Evolutionary conservation across 148 eudicot genomes (phyloP).

Genomic region (Vaccinium macrocarpon): DNA sequence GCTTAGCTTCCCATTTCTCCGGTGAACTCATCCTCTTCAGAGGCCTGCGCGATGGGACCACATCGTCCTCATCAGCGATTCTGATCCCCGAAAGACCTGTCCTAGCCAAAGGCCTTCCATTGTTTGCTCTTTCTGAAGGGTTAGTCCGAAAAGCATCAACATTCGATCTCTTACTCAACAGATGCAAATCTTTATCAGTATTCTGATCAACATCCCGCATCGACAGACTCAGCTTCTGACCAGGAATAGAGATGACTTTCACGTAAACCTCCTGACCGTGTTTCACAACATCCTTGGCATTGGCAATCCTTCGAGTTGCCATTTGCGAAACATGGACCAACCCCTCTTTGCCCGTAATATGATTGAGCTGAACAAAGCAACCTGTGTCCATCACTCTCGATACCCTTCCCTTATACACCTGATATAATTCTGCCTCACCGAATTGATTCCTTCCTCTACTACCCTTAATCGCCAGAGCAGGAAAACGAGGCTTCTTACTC

Average conservation of each 20-base stretch:
- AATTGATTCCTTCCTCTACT: slow-evolving; percentile 18
- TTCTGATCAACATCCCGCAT: slow-evolving; percentile 94
- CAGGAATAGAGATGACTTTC: slow-evolving; percentile 70
- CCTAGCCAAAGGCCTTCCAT: slow-evolving; percentile 42
- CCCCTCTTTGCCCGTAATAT: slow-evolving; percentile 77
- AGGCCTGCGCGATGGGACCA: slow-evolving; percentile 60
- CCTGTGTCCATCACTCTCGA: slow-evolving; percentile 78
- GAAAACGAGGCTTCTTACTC: neutral
- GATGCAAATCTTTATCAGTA: slow-evolving; percentile 71
- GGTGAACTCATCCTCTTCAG: slow-evolving; percentile 90
- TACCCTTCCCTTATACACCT: slow-evolving; percentile 80
- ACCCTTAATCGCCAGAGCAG: no score
- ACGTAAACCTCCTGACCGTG: slow-evolving; percentile 86
- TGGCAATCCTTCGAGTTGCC: slow-evolving; percentile 65
- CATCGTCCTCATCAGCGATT: slow-evolving; percentile 52
- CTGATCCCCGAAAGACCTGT: slow-evolving; percentile 78
- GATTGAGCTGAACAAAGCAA: slow-evolving; percentile 74
- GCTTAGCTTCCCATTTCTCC: slow-evolving; percentile 89
- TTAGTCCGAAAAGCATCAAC: slow-evolving; percentile 48
- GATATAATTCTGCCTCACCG: slow-evolving; percentile 55
- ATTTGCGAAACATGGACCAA: slow-evolving; percentile 85
- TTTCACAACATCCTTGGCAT: slow-evolving; percentile 75
- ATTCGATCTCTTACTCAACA: slow-evolving; percentile 44
- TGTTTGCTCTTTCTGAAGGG: slow-evolving; percentile 35
- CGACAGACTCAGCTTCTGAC: slow-evolving; percentile 70